Evolutionary conservation across 2,329 filamentous ascomycete species (phyloP).

Genomic region (Coniochaeta prunicola): DNA sequence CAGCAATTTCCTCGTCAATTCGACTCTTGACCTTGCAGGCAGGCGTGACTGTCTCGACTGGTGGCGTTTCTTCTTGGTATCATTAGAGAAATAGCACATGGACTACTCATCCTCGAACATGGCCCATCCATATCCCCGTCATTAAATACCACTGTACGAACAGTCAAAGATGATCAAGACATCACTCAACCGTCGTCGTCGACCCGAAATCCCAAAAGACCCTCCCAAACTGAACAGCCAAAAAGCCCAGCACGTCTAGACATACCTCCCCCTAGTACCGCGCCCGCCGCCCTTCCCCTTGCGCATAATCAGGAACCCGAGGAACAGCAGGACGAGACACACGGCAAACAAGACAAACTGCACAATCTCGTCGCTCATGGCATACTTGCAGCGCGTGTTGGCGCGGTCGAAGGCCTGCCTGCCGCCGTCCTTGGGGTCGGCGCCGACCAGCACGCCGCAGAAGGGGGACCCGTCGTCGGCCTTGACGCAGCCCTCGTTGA

Average conservation of each 20-base stretch:
- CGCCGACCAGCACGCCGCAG: slow-evolving; percentile 8
- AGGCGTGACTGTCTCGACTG: not conserved
- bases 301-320: not conserved
- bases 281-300: slow-evolving; percentile 1
- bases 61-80: not conserved
- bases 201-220: not conserved
- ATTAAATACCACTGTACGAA: not conserved
- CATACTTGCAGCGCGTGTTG: not conserved
- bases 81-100: not conserved
- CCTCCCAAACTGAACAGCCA: not conserved
- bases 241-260: not conserved
- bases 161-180: not conserved
- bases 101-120: not conserved
- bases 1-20: not conserved
- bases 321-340: not conserved
- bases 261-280: not conserved
- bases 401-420: not conserved
- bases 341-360: slow-evolving; percentile 1
- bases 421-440: not conserved
- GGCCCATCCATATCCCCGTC: not conserved
- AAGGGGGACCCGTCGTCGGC: not conserved
- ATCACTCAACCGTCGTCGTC: not conserved
- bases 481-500: slow-evolving; percentile 20
- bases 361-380: not conserved
- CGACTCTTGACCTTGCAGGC: not conserved